These are phyloP conservation scores for Dichomitus squalens DNA, from an alignment of 1,284 basidiomycete genomes.

Conservation along the genomic window DNA sequence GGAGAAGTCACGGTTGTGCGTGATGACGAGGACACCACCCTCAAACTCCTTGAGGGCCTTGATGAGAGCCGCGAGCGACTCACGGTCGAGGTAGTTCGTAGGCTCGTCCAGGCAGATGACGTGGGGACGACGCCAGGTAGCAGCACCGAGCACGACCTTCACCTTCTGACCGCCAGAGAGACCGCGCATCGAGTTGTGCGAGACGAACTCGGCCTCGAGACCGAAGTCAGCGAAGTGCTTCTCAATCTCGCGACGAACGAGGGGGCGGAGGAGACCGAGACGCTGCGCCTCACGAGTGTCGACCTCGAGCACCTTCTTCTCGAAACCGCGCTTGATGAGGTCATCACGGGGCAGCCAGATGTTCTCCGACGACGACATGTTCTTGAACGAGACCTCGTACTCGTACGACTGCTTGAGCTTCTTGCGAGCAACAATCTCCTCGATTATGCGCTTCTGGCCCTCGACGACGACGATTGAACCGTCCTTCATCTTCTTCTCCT, in stretches of 20 bases:
- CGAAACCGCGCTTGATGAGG: conserved; percentile 95
- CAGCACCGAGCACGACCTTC: conserved; percentile 98
- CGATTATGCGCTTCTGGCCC: conserved; percentile 93
- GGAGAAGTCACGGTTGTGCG: conserved; percentile 97
- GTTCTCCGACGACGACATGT: conserved; percentile 91
- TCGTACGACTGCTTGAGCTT: conserved; percentile 99
- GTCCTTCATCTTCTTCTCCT: conserved; percentile 96
- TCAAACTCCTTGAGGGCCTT: conserved; percentile 96
- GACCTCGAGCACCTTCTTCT: conserved; percentile 98
- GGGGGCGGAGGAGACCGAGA: conserved; percentile 92
- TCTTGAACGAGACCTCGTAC: conserved; percentile 96
- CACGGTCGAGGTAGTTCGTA: conserved; percentile 97
- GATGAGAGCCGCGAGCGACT: conserved; percentile 95
- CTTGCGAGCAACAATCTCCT: conserved; percentile 91
- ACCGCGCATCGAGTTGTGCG: conserved; percentile 97
- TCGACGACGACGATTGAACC: conserved; percentile 86
- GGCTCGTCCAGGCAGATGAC: conserved; percentile 98
- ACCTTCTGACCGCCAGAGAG: conserved; percentile 99
- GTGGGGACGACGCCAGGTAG: conserved; percentile 98
- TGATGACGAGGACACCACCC: conserved; percentile 96
- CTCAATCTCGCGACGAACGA: conserved; percentile 97
- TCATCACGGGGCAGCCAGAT: conserved; percentile 97
- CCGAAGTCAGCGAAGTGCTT: conserved; percentile 97
- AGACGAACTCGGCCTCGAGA: conserved; percentile 95
- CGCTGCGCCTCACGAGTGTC: conserved; percentile 98